These are phyloP conservation scores for Phytophthora idaei DNA, from an alignment of 352 stramenopile genomes.

Conservation along the genomic window DNA sequence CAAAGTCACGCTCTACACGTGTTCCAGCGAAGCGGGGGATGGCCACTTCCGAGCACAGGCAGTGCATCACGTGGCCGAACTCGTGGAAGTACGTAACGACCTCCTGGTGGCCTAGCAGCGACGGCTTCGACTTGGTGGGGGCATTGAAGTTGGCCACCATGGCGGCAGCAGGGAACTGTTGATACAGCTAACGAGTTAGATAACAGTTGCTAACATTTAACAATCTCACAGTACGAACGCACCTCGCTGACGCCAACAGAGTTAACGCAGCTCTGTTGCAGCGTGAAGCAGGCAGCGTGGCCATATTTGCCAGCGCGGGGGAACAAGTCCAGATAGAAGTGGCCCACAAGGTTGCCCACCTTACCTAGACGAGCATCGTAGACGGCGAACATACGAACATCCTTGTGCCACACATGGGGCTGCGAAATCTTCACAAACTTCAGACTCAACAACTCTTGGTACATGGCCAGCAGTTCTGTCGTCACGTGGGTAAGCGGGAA, in stretches of 20 bases:
- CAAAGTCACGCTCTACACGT: conserved; percentile 87
- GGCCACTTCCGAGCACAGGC: conserved; percentile 81
- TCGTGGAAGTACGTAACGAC: conserved; percentile 92
- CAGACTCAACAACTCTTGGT: conserved; percentile 88
- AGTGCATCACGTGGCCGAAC: conserved; percentile 92
- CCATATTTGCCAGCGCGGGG: conserved; percentile 88
- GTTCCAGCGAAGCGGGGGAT: conserved; percentile 82
- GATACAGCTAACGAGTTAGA: conserved; percentile 20
- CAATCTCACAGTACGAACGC: conserved; percentile 12
- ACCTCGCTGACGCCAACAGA: conserved; percentile 60
- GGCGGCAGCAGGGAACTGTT: conserved; percentile 70
- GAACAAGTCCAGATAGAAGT: conserved; percentile 92
- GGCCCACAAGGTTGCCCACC: conserved; percentile 65
- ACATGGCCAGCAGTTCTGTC: conserved; percentile 83
- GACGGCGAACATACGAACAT: conserved; percentile 89
- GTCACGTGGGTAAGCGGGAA: conserved; percentile 91
- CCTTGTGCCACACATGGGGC: conserved; percentile 88
- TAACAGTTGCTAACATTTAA: neutral
- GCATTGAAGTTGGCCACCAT: conserved; percentile 93
- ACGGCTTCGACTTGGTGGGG: conserved; percentile 77
- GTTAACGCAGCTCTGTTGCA: conserved; percentile 81
- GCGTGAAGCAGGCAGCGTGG: conserved; percentile 89
- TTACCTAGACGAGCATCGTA: conserved; percentile 68
- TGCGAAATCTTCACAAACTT: conserved; percentile 83
- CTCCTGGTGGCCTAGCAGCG: conserved; percentile 81